These are phyloP conservation scores for Sporothrix variecibatus DNA, from an alignment of 2,329 filamentous ascomycete genomes.

Conservation along the genomic window DNA sequence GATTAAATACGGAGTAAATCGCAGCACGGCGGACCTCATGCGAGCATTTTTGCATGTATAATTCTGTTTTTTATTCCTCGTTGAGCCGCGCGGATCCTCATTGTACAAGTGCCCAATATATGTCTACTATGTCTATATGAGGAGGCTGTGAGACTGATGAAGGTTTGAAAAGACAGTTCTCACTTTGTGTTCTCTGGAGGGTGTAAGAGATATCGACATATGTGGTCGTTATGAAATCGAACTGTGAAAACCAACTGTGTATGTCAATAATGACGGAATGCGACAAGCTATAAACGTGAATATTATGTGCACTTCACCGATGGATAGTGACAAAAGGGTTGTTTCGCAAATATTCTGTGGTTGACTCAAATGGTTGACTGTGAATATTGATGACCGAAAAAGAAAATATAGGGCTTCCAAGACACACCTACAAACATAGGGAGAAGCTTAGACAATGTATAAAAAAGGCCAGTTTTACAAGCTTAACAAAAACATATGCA, in stretches of 20 bases:
- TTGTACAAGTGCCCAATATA: neutral
- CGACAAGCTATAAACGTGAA: neutral
- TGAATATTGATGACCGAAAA: neutral
- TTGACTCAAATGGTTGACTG: neutral
- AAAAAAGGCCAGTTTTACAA: neutral
- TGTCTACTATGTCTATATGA: neutral
- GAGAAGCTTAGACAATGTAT: neutral
- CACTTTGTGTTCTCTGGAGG: neutral
- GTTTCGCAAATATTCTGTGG: neutral
- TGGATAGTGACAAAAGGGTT: neutral
- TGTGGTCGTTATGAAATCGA: neutral
- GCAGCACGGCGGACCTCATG: slow-evolving; percentile 7
- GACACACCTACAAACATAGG: neutral
- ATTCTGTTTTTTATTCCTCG: neutral
- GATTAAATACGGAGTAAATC: slow-evolving; percentile 11
- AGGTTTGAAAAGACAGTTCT: slow-evolving; percentile 14
- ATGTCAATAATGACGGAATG: neutral
- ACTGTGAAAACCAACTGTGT: neutral
- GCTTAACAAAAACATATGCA: neutral
- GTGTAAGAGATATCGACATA: neutral
- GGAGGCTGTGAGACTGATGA: neutral
- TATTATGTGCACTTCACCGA: neutral
- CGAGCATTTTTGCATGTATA: neutral
- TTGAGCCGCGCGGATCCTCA: slow-evolving; percentile 1
- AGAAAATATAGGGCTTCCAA: neutral